A percentile compares a stretch with the other conserved stretches of the same genome.
phyloP scores from a whole-genome alignment of 768 basidiomycete species.

The Kwoniella mangroviensis region DNA sequence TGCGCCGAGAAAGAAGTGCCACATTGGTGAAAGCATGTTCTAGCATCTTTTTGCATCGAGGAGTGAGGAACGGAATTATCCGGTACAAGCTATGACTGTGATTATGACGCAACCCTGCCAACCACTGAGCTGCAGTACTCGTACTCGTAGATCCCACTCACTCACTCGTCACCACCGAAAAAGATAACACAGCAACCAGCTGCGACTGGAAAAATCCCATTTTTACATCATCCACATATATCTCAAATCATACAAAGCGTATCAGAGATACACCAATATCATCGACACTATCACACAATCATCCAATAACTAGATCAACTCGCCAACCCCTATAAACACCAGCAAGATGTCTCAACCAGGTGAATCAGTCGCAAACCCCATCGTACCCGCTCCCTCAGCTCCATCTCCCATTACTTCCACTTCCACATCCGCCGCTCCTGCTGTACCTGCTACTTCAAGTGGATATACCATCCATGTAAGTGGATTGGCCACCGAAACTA shows the following conservation, averaged over 20 bases:
- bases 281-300: background rate
- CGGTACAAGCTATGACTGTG: background rate
- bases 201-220: background rate
- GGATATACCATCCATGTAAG: constrained; percentile 63
- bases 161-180: background rate
- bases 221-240: background rate
- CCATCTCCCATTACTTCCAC: constrained; percentile 5
- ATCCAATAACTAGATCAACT: background rate
- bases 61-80: background rate
- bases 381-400: constrained; percentile 14
- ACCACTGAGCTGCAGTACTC: no score
- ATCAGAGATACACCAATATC: background rate
- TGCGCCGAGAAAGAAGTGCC: no score
- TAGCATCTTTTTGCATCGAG: background rate
- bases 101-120: background rate
- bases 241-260: background rate
- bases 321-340: background rate
- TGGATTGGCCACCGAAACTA: constrained; percentile 70
- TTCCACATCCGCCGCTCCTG: constrained; percentile 17
- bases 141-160: background rate
- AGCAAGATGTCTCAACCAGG: background rate
- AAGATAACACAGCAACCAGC: background rate
- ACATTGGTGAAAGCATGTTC: background rate
- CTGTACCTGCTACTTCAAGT: constrained; percentile 16
- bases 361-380: constrained; percentile 11